Conservation (phyloP, 768 basidiomycete species). For the Phylloporus sp. region DNA sequence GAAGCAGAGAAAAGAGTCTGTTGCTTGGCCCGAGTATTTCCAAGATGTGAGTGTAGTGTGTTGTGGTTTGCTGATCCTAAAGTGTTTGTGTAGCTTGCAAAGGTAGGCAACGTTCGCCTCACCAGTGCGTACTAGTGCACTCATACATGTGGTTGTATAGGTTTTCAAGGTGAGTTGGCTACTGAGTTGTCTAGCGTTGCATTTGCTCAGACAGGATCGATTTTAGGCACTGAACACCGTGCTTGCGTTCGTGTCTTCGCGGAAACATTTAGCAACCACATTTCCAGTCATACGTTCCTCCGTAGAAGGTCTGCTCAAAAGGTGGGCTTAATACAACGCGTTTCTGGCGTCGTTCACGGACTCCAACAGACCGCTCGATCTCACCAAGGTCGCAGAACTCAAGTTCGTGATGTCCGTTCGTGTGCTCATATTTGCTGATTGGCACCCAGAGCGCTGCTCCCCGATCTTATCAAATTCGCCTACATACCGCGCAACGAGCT, state of each 20-base stretch:
- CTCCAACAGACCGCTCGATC: constrained; percentile 63
- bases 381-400: constrained; percentile 76
- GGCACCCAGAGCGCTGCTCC: constrained; percentile 64
- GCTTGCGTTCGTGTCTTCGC: constrained; percentile 78
- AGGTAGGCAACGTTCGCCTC: constrained; percentile 36
- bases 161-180: constrained; percentile 39
- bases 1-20: constrained; percentile 14
- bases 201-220: not conserved
- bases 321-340: constrained; percentile 41
- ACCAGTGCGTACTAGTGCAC: not conserved
- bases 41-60: constrained; percentile 34
- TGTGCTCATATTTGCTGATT: not conserved
- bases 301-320: constrained; percentile 76
- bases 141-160: constrained; percentile 29
- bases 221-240: constrained; percentile 82
- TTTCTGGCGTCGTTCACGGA: not conserved
- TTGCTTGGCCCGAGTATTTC: constrained; percentile 63
- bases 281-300: constrained; percentile 72
- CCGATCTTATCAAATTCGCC: constrained; percentile 76
- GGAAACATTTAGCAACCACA: constrained; percentile 76
- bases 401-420: constrained; percentile 46
- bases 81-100: constrained; percentile 45
- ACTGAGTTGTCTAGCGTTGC: not conserved
- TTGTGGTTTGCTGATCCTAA: not conserved
- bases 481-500: constrained; percentile 68